Conservation (phyloP, 805 yeast species). For the Citeromyces nyonsensis region DNA sequence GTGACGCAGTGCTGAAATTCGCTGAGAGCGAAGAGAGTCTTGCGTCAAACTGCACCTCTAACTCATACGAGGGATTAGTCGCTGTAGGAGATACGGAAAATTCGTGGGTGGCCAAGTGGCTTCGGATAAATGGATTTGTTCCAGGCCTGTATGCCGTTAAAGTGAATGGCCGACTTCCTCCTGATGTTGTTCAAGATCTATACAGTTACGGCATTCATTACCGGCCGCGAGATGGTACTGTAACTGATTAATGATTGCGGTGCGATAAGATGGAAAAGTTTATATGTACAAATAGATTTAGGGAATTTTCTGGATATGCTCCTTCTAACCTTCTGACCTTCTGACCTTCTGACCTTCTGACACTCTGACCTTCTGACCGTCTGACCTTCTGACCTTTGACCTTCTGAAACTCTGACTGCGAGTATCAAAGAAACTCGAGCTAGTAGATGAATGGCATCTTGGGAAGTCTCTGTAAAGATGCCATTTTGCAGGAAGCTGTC, state of each 20-base stretch:
- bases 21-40: conserved; percentile 66
- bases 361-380: no score
- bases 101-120: conserved; percentile 96
- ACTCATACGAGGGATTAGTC: conserved; percentile 88
- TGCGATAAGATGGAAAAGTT: no score
- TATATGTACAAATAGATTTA: no score
- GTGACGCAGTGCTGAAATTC: conserved; percentile 75
- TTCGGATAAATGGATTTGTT: conserved; percentile 75
- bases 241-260: conserved; percentile 12
- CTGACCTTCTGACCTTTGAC: no score
- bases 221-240: conserved; percentile 91
- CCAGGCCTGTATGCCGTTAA: conserved; percentile 91
- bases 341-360: no score
- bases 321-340: no score
- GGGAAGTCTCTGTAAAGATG: no score
- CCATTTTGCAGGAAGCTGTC: no score
- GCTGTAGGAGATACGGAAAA: conserved; percentile 74
- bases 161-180: conserved; percentile 82
- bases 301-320: no score
- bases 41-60: conserved; percentile 86
- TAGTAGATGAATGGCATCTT: no score
- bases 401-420: no score
- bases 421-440: no score
- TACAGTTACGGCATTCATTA: conserved; percentile 66
- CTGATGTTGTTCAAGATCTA: conserved; percentile 63